Percentiles rank a stretch among this genome's conserved stretches.
These are phyloP conservation scores for Ogataea pignaliae DNA, from an alignment of 805 yeast species.

Conservation along the genomic window DNA sequence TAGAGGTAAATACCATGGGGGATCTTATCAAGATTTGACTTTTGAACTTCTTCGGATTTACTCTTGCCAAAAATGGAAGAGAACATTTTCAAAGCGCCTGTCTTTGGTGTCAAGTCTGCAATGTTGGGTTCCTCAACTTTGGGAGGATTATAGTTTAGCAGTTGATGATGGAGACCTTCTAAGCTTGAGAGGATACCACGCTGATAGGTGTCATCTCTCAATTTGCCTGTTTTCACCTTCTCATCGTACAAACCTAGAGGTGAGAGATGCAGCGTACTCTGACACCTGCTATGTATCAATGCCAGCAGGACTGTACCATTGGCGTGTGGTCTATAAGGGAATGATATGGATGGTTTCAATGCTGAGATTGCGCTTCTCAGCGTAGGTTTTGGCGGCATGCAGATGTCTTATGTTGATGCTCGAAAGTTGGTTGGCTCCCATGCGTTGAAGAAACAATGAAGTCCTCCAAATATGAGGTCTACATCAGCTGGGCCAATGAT, in stretches of 20 bases:
- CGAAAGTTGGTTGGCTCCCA: too few relatives aligned
- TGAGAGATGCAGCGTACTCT: conserved; percentile 12
- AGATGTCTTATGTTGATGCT: too few relatives aligned
- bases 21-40: conserved; percentile 28
- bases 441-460: too few relatives aligned
- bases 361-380: too few relatives aligned
- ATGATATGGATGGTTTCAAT: too few relatives aligned
- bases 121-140: conserved; percentile 49
- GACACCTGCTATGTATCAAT: conserved; percentile 1
- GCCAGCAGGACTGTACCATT: too few relatives aligned
- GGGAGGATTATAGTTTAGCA: conserved; percentile 60
- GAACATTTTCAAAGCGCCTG: conserved; percentile 35
- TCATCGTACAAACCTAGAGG: conserved; percentile 29
- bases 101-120: conserved; percentile 45
- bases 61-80: conserved; percentile 26
- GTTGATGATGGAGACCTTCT: conserved; percentile 51
- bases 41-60: conserved; percentile 4
- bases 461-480: too few relatives aligned
- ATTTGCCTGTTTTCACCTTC: conserved; percentile 34
- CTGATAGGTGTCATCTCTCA: conserved; percentile 77
- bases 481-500: too few relatives aligned
- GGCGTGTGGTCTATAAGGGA: too few relatives aligned
- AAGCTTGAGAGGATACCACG: conserved; percentile 63
- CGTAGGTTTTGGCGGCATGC: too few relatives aligned
- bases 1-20: conserved; percentile 88